Base-by-base conservation (phyloP, 179 eudicot genomes). In the Beta macrorhiza region DNA sequence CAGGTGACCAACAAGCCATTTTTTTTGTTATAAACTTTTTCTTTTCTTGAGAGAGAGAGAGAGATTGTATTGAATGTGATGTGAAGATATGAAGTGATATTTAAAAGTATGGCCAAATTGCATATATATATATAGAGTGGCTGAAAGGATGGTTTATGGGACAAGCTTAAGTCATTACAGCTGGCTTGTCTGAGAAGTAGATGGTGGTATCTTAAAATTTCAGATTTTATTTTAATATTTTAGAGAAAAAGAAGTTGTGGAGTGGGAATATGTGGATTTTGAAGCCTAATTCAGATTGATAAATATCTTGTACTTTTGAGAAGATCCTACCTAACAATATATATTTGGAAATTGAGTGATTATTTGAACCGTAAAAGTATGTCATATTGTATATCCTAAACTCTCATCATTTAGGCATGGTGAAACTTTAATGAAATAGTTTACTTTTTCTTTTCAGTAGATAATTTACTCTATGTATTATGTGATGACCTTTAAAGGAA, bases 1-100 rank as follows among this genome's bases (percentile, higher is more conserved):
- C 87, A 79, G 87, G 80, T 78, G 87, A 85, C 87, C 87, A 85
- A 8, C 78, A 82, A 79, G 87, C 80, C 87, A 85, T 85, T 25
- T 44, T 78, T 29, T 29, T 29, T 29, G 32, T 29, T 29, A 29
- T 29, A 29, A 29, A 29, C 32, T 29, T 29, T n/a, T 13, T 52
- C 49, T 32, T 70, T 25, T 53, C 52, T 1, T 80, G 42, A 53
- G 53, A 67, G 7, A 13, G 9, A 20, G 4, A 79, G 74, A 17
- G 77, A 79, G 51, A 15, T 79, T 72, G 10, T n/a, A 17, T 70
- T 76, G 7, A 70, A 80, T 0, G 57, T 72, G 83, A 84, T 63
- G 42, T 68, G 70, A 29, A 42, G 51, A 37, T 52, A 17, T 72
- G 67, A 59, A 16, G 78, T 20, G 17, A 63, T 67, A 57, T 44